Evolutionary conservation across 2,329 filamentous ascomycete genomes (phyloP), one percentile per base, ranked within the genome.

Genomic region (Ascochyta lentis): DNA sequence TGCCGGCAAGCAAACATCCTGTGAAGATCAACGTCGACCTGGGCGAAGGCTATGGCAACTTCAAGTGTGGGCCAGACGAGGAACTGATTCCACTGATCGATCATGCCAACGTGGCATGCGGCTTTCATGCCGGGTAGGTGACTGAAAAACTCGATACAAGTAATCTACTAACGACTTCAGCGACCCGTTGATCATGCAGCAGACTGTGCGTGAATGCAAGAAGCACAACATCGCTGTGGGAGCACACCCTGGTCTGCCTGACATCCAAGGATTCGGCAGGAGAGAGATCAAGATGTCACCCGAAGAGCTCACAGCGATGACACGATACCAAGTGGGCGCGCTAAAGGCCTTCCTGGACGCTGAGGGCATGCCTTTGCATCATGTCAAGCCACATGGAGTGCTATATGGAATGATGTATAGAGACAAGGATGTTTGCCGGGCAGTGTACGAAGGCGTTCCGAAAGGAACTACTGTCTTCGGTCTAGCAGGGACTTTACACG

Each of bases 211-310:
- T 9, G 76, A 81, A 16, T 86, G 84, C 73, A 88, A 87, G 71
- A 68, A 79, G 38, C 80, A 86, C 70, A 78, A 78, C 54, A 80
- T 89, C 57, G 79, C 78, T 45, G 75, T 84, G 6, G 86, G 86
- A 7, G 87, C 87, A 0, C 86, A 89, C 62, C 86, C 86, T 0
- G 85, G 86, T 1, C 76, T 88, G 0, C 85, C 84, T n/a, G 86
- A 89, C 67, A 78, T 87, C 22, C 80, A 85, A 72, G 86, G 86
- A 8, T 89, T 89, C 63, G 86, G 86, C 2, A 78, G 86, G 2
- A 80, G 86, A 16, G 81, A 85, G 58, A 88, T 89, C 70, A 82
- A 84, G 40, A 78, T 89, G 63, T 74, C 78, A 1, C 78, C 83
- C 1, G 82, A 83, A 16, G 85, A 87, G 61, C 75, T 85, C 57